Percentiles rank a stretch among this genome's conserved stretches.
These are phyloP conservation scores for Ascochyta pisi DNA, from an alignment of 2,329 filamentous ascomycete species.

Conservation along the genomic window DNA sequence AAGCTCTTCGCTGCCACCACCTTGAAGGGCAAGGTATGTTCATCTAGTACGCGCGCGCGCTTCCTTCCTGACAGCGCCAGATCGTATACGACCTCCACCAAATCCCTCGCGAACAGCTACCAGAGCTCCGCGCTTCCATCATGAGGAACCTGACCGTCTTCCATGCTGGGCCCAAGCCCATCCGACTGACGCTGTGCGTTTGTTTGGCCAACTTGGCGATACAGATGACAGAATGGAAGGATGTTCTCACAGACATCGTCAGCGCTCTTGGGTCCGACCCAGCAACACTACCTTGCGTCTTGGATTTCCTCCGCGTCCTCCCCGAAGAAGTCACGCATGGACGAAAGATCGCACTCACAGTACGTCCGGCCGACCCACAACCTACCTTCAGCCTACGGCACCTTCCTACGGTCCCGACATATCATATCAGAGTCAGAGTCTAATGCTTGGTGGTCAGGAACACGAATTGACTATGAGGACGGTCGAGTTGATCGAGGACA, in stretches of 20 bases:
- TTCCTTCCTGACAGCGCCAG: conserved; percentile 58
- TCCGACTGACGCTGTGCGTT: conserved; percentile 88
- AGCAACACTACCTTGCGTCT: conserved; percentile 81
- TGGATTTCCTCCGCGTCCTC: conserved; percentile 95
- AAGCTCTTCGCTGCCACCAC: conserved; percentile 97
- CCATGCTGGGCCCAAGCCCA: conserved; percentile 77
- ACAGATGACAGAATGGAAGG: conserved; percentile 94
- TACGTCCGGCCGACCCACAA: conserved; percentile 72
- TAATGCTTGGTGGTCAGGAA: conserved; percentile 70
- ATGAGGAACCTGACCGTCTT: conserved; percentile 82
- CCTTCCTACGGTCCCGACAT: conserved; percentile 42
- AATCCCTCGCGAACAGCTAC: conserved; percentile 76
- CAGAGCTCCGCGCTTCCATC: conserved; percentile 82
- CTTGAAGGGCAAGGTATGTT: conserved; percentile 90
- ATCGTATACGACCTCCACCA: conserved; percentile 97
- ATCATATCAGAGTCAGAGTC: conserved; percentile 49
- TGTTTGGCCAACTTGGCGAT: conserved; percentile 94
- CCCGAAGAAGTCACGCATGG: conserved; percentile 99
- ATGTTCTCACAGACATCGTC: conserved; percentile 84
- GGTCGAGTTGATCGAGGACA: conserved; percentile 86
- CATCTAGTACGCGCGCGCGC: neutral
- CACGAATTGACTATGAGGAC: conserved; percentile 89
- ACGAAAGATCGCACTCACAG: conserved; percentile 98
- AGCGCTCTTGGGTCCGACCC: conserved; percentile 77
- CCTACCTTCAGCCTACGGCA: conserved; percentile 49